Evolutionary conservation across 1,139 yeast genomes (phyloP), one percentile per base, ranked within the genome.

Genomic region (Wickerhamomyces sp.): DNA sequence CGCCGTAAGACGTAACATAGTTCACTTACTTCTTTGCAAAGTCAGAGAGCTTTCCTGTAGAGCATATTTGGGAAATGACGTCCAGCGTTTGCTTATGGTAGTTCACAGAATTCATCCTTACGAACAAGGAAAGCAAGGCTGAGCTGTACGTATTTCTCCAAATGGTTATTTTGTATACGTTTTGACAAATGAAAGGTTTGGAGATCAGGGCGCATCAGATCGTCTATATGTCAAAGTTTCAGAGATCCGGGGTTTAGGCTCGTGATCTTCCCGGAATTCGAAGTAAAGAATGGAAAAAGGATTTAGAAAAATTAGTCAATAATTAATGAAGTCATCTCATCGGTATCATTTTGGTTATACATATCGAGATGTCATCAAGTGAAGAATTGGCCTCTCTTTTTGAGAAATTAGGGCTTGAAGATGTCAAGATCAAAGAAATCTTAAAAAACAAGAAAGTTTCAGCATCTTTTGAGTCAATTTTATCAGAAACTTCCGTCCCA

Each of bases 361-460:
- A 10, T 11, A 9, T 27, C 31, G 40, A 29, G 7, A 56, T 57
- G 61, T 48, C 61, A 27, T 50, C 65, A n/a, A 67, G 70, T 29
- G 78, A 72, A 43, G 73, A 70, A 37, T 60, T 79, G 38, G 60
- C 69, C 37, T 59, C 57, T 30, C 71, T 73, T 43, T 84, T 89
- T 57, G 67, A 73, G 52, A 66, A 71, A 42, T 71, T 86, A 49
- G 96, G 96, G 15, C 78, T 88, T 55, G 79, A 76, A 55, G 94
- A 84, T 27, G 75, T 81, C 55, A 83, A 84, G 62, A 67, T 83
- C 45, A 75, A 76, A 42, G 98, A 93, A 62, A 81, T 89, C 46
- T 65, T 79, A 49, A 91, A 88, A 65, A 93, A 93, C 70, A 82
- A 84, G 63, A 90, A 90, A 64, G 95, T 90, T 34, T 78, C 94